phyloP scores from a whole-genome alignment of 2,329 filamentous ascomycete genomes.

The Xylariomycetidae sp. region DNA sequence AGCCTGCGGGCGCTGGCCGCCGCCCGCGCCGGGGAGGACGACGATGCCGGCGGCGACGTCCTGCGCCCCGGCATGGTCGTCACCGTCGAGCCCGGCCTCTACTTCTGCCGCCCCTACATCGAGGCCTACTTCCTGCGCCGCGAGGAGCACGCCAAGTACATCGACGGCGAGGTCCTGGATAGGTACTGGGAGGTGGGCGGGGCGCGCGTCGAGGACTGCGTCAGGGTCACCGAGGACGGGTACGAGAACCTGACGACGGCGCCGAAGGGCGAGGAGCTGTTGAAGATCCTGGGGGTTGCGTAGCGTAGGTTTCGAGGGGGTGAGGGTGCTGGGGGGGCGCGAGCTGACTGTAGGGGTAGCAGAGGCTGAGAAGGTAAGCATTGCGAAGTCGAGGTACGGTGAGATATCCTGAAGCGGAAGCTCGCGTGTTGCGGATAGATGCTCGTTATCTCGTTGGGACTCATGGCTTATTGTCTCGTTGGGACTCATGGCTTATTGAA shows the following conservation, averaged over 20 bases:
- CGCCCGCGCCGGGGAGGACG: too few relatives aligned
- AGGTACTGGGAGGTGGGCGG: constrained; percentile 76
- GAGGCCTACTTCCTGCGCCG: constrained; percentile 61
- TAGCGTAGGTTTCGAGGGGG: too few relatives aligned
- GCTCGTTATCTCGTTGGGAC: too few relatives aligned
- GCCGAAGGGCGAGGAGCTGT: constrained; percentile 67
- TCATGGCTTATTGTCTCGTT: too few relatives aligned
- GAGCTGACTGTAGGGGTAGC: constrained; percentile 10
- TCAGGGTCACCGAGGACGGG: constrained; percentile 71
- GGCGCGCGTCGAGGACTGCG: constrained; percentile 87
- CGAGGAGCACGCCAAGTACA: constrained; percentile 52
- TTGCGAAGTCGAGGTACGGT: too few relatives aligned
- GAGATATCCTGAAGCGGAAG: too few relatives aligned
- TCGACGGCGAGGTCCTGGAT: constrained; percentile 59
- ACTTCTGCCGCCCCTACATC: constrained; percentile 70
- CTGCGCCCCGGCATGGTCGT: constrained; percentile 61
- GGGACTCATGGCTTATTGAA: too few relatives aligned
- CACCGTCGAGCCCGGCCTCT: constrained; percentile 74
- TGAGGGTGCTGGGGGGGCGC: too few relatives aligned
- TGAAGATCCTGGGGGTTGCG: constrained; percentile 43
- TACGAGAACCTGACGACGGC: constrained; percentile 79
- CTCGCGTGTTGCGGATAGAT: too few relatives aligned
- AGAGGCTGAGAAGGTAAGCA: background rate
- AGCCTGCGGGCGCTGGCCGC: constrained; percentile 21
- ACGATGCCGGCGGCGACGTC: constrained; percentile 1